Evolutionary conservation across 2,329 filamentous ascomycete genomes (phyloP).

Genomic region (Trichoderma pleuroti): DNA sequence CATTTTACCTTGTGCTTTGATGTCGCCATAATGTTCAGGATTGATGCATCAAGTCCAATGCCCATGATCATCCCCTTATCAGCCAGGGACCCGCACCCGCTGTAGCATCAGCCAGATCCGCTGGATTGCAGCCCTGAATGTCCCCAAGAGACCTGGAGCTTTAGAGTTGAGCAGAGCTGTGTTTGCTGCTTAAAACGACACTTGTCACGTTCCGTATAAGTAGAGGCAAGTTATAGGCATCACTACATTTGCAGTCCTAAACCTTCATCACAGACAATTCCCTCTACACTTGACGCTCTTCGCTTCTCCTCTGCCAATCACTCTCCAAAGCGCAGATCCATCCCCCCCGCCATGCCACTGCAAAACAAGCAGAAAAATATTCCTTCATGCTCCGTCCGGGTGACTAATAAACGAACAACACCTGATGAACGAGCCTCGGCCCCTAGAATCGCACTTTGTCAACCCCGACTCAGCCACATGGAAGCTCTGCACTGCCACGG

Average conservation of each 20-base stretch:
- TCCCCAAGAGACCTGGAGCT: not conserved
- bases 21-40: not conserved
- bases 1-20: not conserved
- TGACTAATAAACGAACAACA: not conserved
- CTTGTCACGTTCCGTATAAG: not conserved
- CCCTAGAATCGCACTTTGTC: not conserved
- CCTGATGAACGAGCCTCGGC: not conserved
- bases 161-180: not conserved
- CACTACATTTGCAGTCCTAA: not conserved
- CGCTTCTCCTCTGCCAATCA: not conserved
- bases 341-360: not conserved
- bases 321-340: not conserved
- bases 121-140: not conserved
- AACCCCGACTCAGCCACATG: not conserved
- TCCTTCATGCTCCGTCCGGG: not conserved
- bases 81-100: not conserved
- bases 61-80: not conserved
- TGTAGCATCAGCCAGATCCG: not conserved
- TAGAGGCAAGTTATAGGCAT: not conserved
- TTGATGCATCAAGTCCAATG: not conserved
- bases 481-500: constrained; percentile 4
- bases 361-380: not conserved
- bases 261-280: not conserved
- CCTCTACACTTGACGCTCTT: not conserved
- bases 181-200: not conserved